Evolutionary conservation across 352 stramenopile genomes (phyloP), one percentile per base, ranked within the genome.

Genomic region (Globisporangium middletonii): DNA sequence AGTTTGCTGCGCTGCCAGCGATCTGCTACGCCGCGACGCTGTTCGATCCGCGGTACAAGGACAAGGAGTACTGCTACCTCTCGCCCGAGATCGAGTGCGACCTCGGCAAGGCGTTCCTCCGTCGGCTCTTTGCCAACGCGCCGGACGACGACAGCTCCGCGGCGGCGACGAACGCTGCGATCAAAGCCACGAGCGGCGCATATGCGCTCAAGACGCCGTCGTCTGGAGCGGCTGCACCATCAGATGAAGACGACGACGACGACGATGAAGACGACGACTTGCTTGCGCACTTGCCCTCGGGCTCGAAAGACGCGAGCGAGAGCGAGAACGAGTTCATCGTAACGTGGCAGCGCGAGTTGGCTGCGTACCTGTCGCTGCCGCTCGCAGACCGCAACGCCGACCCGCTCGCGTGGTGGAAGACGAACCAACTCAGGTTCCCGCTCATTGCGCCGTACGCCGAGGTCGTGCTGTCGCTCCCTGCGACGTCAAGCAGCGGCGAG

Each of bases 31-130:
- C 83, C 3, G 79, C 83, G 11, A 90, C 83, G 18, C 64, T 92
- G 28, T 75, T 92, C 12, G 83, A 92, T 27, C 83, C 83, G 37
- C 79, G 83, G 5, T 92, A 92, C 69, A 92, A 92, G 59, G 78
- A 89, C 50, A 81, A 77, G 33, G 80, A 88, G 50, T 89, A 83
- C 54, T 92, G 83, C 60, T 92, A 89, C 65, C 46, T 89, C 46
- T 71, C 67, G 4, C 64, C 70, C 9, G 81, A 79, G 57, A 41
- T 69, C n/a, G 77, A 88, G 43, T 80, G 71, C 26, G 72, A 77
- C 5, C 50, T 75, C 28, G 83, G 77, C 11, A 82, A 86, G 53
- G 61, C 68, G 38, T 86, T 77, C 53, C 56, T 92, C 3, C 76
- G 77, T 42, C 75, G 67, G 3, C 56, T 89, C 48, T 79, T 89